A percentile compares a stretch with the other conserved stretches of the same genome.
Evolutionary conservation across 345 rosid species (phyloP).

Genomic region (Citrus reticulata): DNA sequence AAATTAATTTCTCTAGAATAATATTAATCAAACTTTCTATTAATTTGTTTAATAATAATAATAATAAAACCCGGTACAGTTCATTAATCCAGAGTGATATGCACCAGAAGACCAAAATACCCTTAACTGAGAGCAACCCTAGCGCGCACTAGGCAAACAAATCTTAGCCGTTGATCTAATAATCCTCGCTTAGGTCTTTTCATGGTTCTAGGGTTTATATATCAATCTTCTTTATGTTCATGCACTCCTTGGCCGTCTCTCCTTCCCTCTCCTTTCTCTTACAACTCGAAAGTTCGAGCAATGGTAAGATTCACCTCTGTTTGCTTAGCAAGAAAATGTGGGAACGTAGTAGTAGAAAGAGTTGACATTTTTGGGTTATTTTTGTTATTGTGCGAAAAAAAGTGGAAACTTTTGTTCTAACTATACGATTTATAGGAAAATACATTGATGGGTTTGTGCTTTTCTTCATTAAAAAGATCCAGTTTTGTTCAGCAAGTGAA

Average conservation of each 20-base stretch:
- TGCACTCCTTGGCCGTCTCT: background rate
- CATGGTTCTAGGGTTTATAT: conserved; percentile 20
- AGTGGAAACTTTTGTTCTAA: background rate
- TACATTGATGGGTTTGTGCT: background rate
- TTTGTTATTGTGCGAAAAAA: background rate
- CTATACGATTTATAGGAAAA: background rate
- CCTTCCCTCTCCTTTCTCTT: background rate
- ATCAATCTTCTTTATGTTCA: background rate
- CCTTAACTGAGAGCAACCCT: conserved; percentile 8
- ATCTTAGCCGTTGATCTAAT: conserved; percentile 23
- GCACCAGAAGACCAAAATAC: background rate
- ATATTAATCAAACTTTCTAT: background rate
- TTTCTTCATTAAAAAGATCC: background rate
- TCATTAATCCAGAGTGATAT: too few species aligned
- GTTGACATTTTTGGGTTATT: background rate
- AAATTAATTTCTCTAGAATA: background rate
- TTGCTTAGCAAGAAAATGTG: background rate
- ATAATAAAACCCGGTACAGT: too few species aligned
- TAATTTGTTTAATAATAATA: too few species aligned
- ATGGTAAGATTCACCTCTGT: conserved; percentile 20
- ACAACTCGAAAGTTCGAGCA: conserved; percentile 16
- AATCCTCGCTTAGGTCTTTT: background rate
- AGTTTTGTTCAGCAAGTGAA: too few species aligned
- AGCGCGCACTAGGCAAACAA: background rate
- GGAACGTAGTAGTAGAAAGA: background rate